Conservation (phyloP, 2,329 filamentous ascomycete species). For the Talaromyces pinophilus region DNA sequence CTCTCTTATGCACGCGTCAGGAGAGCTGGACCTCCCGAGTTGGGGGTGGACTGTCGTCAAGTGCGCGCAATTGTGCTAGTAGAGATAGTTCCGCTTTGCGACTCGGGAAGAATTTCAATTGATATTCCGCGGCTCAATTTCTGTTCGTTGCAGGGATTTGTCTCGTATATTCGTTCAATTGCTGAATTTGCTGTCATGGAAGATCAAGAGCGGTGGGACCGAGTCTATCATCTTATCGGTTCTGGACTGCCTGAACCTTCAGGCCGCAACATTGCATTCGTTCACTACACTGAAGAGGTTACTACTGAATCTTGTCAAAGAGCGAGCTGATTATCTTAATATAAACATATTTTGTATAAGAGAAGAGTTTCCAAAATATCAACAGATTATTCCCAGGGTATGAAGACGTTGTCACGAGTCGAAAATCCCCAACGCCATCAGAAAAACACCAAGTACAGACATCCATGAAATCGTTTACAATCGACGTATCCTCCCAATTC, state of each 20-base stretch:
- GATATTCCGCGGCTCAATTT: background rate
- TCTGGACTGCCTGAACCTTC: background rate
- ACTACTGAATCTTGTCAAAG: background rate
- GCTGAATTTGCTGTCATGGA: background rate
- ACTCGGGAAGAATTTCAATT: background rate
- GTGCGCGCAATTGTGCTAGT: slow-evolving; percentile 6
- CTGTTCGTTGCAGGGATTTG: background rate
- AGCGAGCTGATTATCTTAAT: background rate
- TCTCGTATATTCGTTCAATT: background rate
- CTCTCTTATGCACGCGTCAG: background rate
- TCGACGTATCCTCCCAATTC: background rate
- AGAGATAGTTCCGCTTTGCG: background rate
- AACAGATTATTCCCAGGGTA: slow-evolving; percentile 19
- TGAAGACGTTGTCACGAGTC: slow-evolving; percentile 10
- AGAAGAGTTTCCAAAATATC: slow-evolving; percentile 1
- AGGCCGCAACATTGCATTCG: background rate
- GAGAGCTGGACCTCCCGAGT: background rate
- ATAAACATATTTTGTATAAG: background rate
- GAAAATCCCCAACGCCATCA: background rate
- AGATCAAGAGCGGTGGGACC: background rate
- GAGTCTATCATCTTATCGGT: background rate
- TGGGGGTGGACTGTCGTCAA: background rate
- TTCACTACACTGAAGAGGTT: too few species aligned
- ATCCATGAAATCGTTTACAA: background rate
- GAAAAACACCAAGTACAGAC: background rate